These are phyloP conservation scores for Corchorus olitorius DNA, from an alignment of 345 rosid species.

Conservation along the genomic window DNA sequence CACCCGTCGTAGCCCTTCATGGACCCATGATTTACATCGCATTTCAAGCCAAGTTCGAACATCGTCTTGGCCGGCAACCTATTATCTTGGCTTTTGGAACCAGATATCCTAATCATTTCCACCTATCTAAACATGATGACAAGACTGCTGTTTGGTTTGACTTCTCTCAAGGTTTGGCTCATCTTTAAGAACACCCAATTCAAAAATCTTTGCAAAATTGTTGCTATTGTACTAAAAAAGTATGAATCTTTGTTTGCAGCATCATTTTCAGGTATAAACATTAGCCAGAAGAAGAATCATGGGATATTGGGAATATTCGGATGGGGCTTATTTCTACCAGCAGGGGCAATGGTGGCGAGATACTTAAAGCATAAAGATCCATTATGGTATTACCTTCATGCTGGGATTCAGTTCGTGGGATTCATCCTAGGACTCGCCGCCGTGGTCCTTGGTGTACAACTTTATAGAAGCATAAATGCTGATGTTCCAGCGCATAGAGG, in stretches of 20 bases:
- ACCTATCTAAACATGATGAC: slow-evolving; percentile 63
- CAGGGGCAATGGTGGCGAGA: slow-evolving; percentile 78
- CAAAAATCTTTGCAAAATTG: background rate
- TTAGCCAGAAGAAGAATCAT: slow-evolving; percentile 65
- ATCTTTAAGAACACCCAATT: background rate
- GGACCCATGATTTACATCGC: slow-evolving; percentile 81
- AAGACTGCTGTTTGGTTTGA: slow-evolving; percentile 67
- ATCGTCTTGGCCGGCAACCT: slow-evolving; percentile 54
- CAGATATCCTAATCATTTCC: slow-evolving; percentile 50
- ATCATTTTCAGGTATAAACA: slow-evolving; percentile 29
- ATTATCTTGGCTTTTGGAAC: slow-evolving; percentile 72
- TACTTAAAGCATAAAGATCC: slow-evolving; percentile 85
- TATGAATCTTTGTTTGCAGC: slow-evolving; percentile 27
- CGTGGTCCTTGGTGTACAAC: slow-evolving; percentile 67
- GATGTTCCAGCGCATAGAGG: slow-evolving; percentile 69
- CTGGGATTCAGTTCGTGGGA: slow-evolving; percentile 61
- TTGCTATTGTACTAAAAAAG: background rate
- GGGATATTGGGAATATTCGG: slow-evolving; percentile 68
- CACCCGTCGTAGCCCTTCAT: slow-evolving; percentile 69
- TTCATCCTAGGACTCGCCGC: slow-evolving; percentile 67
- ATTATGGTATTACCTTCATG: slow-evolving; percentile 83
- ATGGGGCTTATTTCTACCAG: slow-evolving; percentile 83
- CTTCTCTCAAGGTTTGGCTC: slow-evolving; percentile 60
- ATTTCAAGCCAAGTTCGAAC: slow-evolving; percentile 67
- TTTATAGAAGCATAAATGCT: slow-evolving; percentile 51